phyloP scores from a whole-genome alignment of 1,284 basidiomycete species.

The Anthracocystis setariae region DNA sequence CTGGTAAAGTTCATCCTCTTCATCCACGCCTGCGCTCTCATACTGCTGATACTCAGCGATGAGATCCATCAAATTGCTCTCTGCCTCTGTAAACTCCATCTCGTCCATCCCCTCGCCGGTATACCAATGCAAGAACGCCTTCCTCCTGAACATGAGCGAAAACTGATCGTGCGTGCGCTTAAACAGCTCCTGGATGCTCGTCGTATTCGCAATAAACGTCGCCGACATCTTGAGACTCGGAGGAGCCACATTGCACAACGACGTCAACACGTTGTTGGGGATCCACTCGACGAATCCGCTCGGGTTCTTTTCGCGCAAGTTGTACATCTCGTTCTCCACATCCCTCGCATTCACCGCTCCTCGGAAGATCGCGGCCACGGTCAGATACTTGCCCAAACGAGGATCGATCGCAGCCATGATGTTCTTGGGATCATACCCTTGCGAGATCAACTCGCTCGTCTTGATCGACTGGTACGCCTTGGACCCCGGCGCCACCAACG shows the following conservation, averaged over 20 bases:
- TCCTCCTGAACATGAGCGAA: conserved; percentile 66
- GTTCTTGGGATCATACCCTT: conserved; percentile 66
- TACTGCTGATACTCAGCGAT: conserved; percentile 70
- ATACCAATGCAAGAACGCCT: conserved; percentile 69
- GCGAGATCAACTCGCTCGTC: conserved; percentile 60
- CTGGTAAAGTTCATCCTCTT: conserved; percentile 65
- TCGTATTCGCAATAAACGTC: conserved; percentile 68
- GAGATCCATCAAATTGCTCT: conserved; percentile 65
- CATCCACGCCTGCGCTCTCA: conserved; percentile 67
- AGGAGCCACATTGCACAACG: conserved; percentile 65
- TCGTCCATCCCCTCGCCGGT: conserved; percentile 69
- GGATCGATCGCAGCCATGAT: conserved; percentile 82
- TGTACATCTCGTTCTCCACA: conserved; percentile 67
- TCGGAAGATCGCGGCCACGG: conserved; percentile 93
- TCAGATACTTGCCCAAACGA: conserved; percentile 80
- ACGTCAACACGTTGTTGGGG: conserved; percentile 66
- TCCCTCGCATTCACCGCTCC: conserved; percentile 69
- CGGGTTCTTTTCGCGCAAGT: conserved; percentile 63
- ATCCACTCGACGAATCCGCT: conserved; percentile 67
- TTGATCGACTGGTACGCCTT: conserved; percentile 72
- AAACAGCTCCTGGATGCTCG: conserved; percentile 66
- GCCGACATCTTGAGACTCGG: conserved; percentile 65
- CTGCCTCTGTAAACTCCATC: conserved; percentile 69
- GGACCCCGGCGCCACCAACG: conserved; percentile 62
- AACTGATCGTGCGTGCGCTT: conserved; percentile 67